Evolutionary conservation across 2,329 filamentous ascomycete species (phyloP), one percentile per base, ranked within the genome.

Genomic region (Chrysoporthe cubensis): DNA sequence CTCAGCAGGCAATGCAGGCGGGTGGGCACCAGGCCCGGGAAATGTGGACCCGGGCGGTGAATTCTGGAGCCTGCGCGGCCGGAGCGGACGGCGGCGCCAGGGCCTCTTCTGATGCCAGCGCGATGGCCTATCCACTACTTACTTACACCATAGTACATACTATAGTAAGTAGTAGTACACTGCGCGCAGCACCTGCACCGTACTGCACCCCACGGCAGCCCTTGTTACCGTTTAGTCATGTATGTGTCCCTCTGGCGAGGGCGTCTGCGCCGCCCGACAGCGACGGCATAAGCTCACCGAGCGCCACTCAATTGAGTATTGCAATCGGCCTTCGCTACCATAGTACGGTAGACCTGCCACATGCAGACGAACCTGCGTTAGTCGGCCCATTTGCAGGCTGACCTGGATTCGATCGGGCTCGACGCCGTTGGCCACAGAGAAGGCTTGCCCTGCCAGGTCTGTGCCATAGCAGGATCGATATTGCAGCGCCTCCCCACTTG

Each of bases 401-500:
- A 13, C 21, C 50, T 54, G 50, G 7, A 4, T 16, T 54, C 2
- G 21, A 34, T 11, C 48, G 9, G 48, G 11, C 2, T 52, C 32
- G 50, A 54, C 21, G 32, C 26, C 32, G 50, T 32, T 52, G 48
- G 48, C 4, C 4, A 32, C 48, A 52, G 21, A 32, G 46, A 21
- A 50, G 21, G 56, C 56, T 34, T 58, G 48, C 48, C 13, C 32
- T 9, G 18, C 11, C 56, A 34, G 56, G 44, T 44, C 26, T 50
- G 60, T 62, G 26, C 60, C 44, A 62, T 62, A 62, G 43, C 43
- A 62, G 60, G 44, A 46, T 46, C 60, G 21, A 32, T 62, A 62
- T 37, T 62, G 60, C 60, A 62, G 60, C 58, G 50, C 57, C 57
- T 54, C 50, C 21, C 50, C 50, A 54, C 50, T 54, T 54, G 50